Conservation (phyloP, 495 filamentous ascomycete genomes). For the Talaromyces liani region DNA sequence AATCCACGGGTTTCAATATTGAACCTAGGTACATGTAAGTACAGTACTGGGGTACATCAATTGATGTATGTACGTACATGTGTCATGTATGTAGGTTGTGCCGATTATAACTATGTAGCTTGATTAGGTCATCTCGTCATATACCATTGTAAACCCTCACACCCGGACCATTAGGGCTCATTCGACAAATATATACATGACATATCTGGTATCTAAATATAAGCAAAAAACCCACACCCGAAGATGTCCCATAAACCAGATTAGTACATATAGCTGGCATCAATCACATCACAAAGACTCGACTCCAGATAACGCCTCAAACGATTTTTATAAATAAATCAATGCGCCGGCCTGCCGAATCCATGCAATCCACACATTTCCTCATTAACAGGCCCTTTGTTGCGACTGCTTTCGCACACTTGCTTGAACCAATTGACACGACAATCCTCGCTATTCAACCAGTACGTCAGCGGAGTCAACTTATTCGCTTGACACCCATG, state of each 20-base stretch:
- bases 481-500: constrained; percentile 76
- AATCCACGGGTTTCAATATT: too few species aligned
- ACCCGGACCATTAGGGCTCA: background rate
- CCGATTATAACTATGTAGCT: background rate
- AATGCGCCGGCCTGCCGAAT: background rate
- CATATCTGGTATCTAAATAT: background rate
- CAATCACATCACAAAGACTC: background rate
- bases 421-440: constrained; percentile 95
- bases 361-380: background rate
- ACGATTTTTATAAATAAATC: background rate
- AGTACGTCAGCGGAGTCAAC: constrained; percentile 79
- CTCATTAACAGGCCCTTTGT: background rate
- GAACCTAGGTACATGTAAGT: too few species aligned
- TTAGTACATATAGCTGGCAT: background rate
- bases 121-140: background rate
- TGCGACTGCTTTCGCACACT: constrained; percentile 37
- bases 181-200: background rate
- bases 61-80: too few species aligned
- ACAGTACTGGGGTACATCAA: too few species aligned
- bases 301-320: background rate
- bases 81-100: background rate
- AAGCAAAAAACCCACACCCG: background rate
- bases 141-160: background rate
- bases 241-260: background rate
- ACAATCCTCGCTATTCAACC: constrained; percentile 86